Evolutionary conservation across 2,329 filamentous ascomycete genomes (phyloP), one percentile per base, ranked within the genome.

Genomic region (Fusarium multiceps): DNA sequence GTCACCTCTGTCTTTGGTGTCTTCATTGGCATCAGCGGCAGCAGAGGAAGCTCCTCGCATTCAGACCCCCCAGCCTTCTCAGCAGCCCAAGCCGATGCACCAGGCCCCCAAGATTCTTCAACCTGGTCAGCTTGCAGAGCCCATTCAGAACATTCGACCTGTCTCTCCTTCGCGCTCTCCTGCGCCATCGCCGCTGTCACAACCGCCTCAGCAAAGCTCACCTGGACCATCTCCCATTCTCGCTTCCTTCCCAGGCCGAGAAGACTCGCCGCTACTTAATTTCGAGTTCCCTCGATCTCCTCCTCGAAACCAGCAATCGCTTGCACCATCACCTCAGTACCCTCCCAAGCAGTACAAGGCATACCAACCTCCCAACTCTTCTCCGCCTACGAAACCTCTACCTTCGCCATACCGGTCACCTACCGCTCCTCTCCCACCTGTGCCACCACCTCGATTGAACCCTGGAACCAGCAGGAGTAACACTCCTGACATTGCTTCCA

Each of bases 1-100:
- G 32, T 75, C 72, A 11, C 61, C 69, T 23, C 16, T 74, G 14
- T 75, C 72, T 2, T 43, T 64, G n/a, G 68, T 71, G 4, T 71
- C 68, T 7, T 63, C 69, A 2, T 12, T 63, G 28, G 60, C 60
- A 32, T 63, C 60, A 6, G 58, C 58, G 2, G 60, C 59, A 20
- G 63, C 69, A 27, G 65, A 69, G 50, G 55, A 56, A 7, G 54
- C 55, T 7, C 59, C 66, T n/a, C 58, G 66, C 2, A 69, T 62
- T 2, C 51, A 66, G 13, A 66, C 63, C 4, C 69, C 68, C 12
- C 68, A 71, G 9, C 68, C 68, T 10, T 55, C 59, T 28, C 66
- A 69, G 4, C 59, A 68, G 27, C 37, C 63, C 12, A 69, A 67
- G 20, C 14, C 66, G 6, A 18, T 23, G 20, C 56, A 69, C 12